Percentiles rank a stretch among this genome's conserved stretches.
Conservation (phyloP, 495 filamentous ascomycete genomes). For the Hypoxylon cercidicola region DNA sequence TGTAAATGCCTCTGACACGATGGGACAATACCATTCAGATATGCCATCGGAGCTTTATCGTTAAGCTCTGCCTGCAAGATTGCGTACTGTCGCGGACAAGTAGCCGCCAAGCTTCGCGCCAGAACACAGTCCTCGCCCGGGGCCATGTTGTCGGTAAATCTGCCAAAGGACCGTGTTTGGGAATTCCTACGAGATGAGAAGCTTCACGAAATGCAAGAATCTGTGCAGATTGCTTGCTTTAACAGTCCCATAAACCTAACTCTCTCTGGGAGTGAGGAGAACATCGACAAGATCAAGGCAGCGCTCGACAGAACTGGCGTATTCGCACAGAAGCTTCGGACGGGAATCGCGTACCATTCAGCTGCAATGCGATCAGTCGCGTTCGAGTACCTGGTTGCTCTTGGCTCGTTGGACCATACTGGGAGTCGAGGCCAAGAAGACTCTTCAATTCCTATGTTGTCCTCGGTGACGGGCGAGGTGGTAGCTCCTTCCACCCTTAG, state of each 20-base stretch:
- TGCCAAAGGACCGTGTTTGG: slow-evolving; percentile 42
- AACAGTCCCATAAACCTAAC: slow-evolving; percentile 59
- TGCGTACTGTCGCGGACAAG: slow-evolving; percentile 8
- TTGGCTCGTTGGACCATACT: too few species aligned
- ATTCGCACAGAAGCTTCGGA: slow-evolving; percentile 55
- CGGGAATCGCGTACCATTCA: slow-evolving; percentile 55
- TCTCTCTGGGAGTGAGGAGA: slow-evolving; percentile 47
- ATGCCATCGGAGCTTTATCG: slow-evolving; percentile 1
- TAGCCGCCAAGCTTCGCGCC: background rate
- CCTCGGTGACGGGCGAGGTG: slow-evolving; percentile 42
- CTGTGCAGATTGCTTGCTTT: slow-evolving; percentile 53
- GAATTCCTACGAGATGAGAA: too few species aligned
- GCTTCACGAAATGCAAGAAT: too few species aligned
- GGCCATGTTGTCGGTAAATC: slow-evolving; percentile 55
- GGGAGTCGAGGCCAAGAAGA: background rate
- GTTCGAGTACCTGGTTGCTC: slow-evolving; percentile 42
- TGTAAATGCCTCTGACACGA: too few species aligned
- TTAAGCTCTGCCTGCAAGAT: slow-evolving; percentile 8
- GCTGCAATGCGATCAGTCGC: slow-evolving; percentile 48
- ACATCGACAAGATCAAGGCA: slow-evolving; percentile 46
- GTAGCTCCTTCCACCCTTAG: slow-evolving; percentile 22
- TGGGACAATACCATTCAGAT: too few species aligned
- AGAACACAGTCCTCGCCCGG: background rate
- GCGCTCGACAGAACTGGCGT: slow-evolving; percentile 38
- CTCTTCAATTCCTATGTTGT: slow-evolving; percentile 38